These are phyloP conservation scores for Brasenia schreberi DNA, from an alignment of 164 flowering plant species.

Conservation along the genomic window DNA sequence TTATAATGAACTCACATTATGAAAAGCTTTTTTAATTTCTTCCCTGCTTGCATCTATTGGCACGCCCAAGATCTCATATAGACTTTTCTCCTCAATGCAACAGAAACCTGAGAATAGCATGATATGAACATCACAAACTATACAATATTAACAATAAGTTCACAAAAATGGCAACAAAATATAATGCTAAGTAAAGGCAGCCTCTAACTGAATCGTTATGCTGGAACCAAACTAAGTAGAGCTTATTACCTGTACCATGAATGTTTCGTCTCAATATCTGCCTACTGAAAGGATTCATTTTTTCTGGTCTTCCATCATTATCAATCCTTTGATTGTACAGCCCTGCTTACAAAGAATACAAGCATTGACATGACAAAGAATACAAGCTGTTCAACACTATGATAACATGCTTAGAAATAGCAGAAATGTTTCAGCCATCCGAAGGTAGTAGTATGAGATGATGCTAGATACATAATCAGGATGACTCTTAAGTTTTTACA, in stretches of 20 bases:
- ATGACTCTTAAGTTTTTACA: too few species aligned
- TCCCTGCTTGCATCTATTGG: constrained; percentile 48
- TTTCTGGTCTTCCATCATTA: constrained; percentile 7
- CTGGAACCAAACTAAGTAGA: background rate
- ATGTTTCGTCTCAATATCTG: constrained; percentile 20
- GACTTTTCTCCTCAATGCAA: constrained; percentile 26
- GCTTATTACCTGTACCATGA: constrained; percentile 51
- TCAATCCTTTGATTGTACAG: constrained; percentile 17
- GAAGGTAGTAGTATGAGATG: too few species aligned
- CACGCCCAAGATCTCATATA: constrained; percentile 71
- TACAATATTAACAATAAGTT: background rate
- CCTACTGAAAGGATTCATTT: constrained; percentile 5
- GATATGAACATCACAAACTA: background rate
- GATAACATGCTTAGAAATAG: background rate
- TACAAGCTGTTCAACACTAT: background rate
- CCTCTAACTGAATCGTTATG: too few species aligned
- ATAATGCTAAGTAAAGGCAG: background rate
- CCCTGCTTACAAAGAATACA: constrained; percentile 12
- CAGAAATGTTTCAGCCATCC: background rate
- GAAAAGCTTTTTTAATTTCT: constrained; percentile 87
- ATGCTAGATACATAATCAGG: too few species aligned
- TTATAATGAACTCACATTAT: constrained; percentile 30
- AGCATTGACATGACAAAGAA: too few species aligned
- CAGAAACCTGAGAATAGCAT: constrained; percentile 20
- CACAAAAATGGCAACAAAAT: constrained; percentile 1